Evolutionary conservation across 2,329 filamentous ascomycete species (phyloP), one percentile per base, ranked within the genome.

Genomic region (Fusarium metavorans): DNA sequence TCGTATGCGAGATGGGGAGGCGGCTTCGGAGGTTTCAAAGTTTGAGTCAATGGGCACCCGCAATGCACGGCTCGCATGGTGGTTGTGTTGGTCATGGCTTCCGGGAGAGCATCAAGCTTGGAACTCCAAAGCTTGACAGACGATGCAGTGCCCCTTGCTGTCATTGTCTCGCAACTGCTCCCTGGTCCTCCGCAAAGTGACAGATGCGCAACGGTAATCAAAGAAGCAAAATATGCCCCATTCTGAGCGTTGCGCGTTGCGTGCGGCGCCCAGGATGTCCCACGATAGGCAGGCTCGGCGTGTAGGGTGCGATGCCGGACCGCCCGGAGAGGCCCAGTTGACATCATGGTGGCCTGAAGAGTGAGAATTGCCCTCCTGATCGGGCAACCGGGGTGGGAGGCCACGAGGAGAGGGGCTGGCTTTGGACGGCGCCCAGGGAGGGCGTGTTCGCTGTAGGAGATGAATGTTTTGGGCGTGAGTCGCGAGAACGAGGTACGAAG

Each of bases 221-320:
- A 58, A 45, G 23, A 50, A 25, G 32, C 50, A 43, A 45, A 52
- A 37, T 25, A 34, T 37, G 41, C 52, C 41, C 35, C 50, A 60
- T 54, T 32, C 41, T 35, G 58, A 27, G 37, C 14, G 50, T 43
- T 50, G 18, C 25, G 32, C 45, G 39, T 52, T 63, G 50, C 16
- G 18, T 45, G 25, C 18, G 39, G 41, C 27, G 43, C 23, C 63
- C 32, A 54, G 57, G 69, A 52, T 61, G 56, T 57, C 32, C 35
- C 41, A 43, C 39, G 61, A 70, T 62, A 43, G 43, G 48, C 34
- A 69, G 63, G 61, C 39, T 58, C 65, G 56, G 57, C 43, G 62
- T 69, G 57, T 66, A 67, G 45, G 52, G 62, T 67, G 74, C 75
- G 69, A 74, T 76, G 63, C 74, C 74, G 74, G 69, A 61, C 65